These are phyloP conservation scores for Alternaria infectoria DNA, from an alignment of 2,329 filamentous ascomycete genomes.

Conservation along the genomic window DNA sequence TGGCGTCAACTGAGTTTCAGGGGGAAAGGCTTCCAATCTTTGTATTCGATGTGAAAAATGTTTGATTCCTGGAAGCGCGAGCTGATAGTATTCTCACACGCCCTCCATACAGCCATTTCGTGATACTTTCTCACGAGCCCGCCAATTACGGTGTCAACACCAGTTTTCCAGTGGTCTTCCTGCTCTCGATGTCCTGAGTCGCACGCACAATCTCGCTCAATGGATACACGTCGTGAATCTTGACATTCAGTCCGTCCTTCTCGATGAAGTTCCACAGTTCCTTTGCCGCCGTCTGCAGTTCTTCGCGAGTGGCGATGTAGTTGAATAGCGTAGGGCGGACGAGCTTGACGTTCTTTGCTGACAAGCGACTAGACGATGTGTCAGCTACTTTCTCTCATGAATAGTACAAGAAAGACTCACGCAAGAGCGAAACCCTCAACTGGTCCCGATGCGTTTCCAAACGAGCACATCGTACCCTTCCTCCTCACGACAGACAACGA, in stretches of 20 bases:
- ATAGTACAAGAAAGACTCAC: conserved; percentile 55
- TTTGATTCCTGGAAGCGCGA: background rate
- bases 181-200: conserved; percentile 76
- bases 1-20: background rate
- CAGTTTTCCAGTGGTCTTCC: conserved; percentile 85
- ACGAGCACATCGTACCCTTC: conserved; percentile 79
- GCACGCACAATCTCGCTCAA: conserved; percentile 74
- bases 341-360: conserved; percentile 77
- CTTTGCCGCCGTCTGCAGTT: conserved; percentile 71
- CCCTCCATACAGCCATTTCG: background rate
- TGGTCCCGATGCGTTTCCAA: conserved; percentile 81
- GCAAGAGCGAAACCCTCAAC: conserved; percentile 71
- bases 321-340: conserved; percentile 75
- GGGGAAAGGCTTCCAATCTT: background rate
- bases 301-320: conserved; percentile 66
- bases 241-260: conserved; percentile 72
- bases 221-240: conserved; percentile 78
- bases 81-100: background rate
- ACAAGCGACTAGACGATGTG: conserved; percentile 55
- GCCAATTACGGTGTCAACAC: conserved; percentile 66
- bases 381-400: background rate
- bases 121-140: background rate
- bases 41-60: background rate
- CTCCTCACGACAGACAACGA: conserved; percentile 74
- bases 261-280: conserved; percentile 77